Evolutionary conservation across 352 stramenopile species (phyloP), one percentile per base, ranked within the genome.

Genomic region (Globisporangium canariense): DNA sequence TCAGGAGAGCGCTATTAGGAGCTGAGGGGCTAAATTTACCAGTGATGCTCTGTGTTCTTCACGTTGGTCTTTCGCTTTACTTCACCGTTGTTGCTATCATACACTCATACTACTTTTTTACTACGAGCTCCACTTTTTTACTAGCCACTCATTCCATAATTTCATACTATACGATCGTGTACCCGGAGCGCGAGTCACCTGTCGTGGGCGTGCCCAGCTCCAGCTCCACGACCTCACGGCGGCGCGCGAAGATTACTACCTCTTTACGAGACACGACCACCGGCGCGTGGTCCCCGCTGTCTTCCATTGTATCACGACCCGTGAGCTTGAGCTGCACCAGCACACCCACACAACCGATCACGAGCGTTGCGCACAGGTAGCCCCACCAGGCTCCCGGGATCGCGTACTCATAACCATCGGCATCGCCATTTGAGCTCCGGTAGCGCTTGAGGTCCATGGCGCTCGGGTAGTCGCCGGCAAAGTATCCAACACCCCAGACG

Each of bases 401-500:
- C 45, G 73, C 32, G 71, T 86, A 86, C 41, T 73, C 60, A 52
- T 65, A 81, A 47, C 79, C 65, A 36, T 73, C 75, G 28, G 59
- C 30, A 28, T 66, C 43, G 13, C 13, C 45, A 53, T 73, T 65
- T 54, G 28, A 34, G 20, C 70, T 62, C 32, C 68, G 69, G 64
- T 81, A 83, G 13, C 69, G 53, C 64, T 77, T 71, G 41, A 86
- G 71, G 56, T 72, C 62, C 10, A 64, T 73, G 16, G 71, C 68
- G 32, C 63, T 70, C 18, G 81, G 78, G 60, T 83, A 88, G 67
- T 83, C 43, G 25, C 77, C 77, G 13, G 75, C 77, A 51, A 89
- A 90, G 64, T 90, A 89, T 2, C 83, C 83, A 2, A 82, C 63
- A 34, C 83, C 80, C 68, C 78, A 86, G 11, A 85, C 63, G 0